These are phyloP conservation scores for Farysia itapuensis DNA, from an alignment of 1,284 basidiomycete genomes.

Conservation along the genomic window DNA sequence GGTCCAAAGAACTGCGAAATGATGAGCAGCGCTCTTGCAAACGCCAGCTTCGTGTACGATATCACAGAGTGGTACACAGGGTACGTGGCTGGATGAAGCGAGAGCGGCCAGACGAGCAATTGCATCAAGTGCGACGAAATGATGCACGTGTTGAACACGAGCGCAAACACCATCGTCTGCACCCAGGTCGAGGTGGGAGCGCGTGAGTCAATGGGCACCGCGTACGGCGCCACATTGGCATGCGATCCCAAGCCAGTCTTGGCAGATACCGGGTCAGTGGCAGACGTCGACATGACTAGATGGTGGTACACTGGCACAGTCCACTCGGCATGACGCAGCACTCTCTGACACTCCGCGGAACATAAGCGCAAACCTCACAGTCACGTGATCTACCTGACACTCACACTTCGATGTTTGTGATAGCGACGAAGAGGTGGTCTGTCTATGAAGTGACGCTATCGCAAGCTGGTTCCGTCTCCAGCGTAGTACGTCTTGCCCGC, in stretches of 20 bases:
- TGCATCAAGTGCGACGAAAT: constrained; percentile 34
- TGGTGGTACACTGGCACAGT: background rate
- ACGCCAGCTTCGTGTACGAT: constrained; percentile 41
- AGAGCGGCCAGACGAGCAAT: constrained; percentile 35
- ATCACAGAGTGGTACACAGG: constrained; percentile 29
- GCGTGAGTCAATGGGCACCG: constrained; percentile 36
- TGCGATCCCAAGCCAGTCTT: constrained; percentile 22
- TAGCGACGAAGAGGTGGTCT: no score
- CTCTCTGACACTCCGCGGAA: no score
- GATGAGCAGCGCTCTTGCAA: constrained; percentile 26
- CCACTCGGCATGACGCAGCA: no score
- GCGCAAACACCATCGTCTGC: constrained; percentile 35
- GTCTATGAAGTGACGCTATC: constrained; percentile 11
- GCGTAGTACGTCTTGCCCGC: constrained; percentile 32
- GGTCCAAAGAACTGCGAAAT: constrained; percentile 51
- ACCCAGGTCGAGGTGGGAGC: constrained; percentile 10
- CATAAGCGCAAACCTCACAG: no score
- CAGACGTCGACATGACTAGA: no score
- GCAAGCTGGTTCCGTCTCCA: constrained; percentile 34
- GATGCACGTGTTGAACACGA: constrained; percentile 45
- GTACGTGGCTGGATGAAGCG: constrained; percentile 14
- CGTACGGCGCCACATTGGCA: constrained; percentile 5
- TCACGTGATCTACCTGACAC: no score
- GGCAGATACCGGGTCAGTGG: constrained; percentile 8
- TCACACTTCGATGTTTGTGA: no score